Conservation (phyloP, 129 eudicot genomes). For the Saposhnikovia divaricata region DNA sequence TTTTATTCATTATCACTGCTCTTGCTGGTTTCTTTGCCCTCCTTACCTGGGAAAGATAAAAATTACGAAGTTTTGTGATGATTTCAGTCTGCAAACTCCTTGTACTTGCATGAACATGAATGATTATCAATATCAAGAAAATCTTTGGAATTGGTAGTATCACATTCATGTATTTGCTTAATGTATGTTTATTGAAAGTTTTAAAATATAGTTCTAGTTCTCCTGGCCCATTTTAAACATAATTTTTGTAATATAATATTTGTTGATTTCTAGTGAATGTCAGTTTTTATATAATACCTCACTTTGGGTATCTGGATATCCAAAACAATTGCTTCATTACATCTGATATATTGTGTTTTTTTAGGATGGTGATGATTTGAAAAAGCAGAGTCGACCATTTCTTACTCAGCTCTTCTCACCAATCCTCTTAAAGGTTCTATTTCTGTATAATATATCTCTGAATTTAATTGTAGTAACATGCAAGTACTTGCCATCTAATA, state of each 20-base stretch:
- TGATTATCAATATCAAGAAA: not conserved
- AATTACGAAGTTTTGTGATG: not conserved
- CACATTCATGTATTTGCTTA: not conserved
- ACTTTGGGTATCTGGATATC: not conserved
- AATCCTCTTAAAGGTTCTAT: slow-evolving; percentile 58
- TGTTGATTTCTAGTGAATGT: not conserved
- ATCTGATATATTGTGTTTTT: slow-evolving; percentile 2
- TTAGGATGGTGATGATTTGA: slow-evolving; percentile 54
- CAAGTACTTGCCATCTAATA: slow-evolving; percentile 8
- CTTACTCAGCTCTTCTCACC: slow-evolving; percentile 76
- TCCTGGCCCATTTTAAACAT: not conserved
- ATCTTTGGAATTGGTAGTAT: not conserved
- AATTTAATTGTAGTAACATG: slow-evolving; percentile 39
- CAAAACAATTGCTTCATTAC: not conserved
- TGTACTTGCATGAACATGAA: not conserved
- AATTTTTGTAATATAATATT: not conserved
- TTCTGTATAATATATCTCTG: slow-evolving; percentile 9
- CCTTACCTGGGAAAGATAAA: not conserved
- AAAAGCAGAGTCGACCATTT: slow-evolving; percentile 59
- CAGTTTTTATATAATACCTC: not conserved
- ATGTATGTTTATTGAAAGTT: not conserved
- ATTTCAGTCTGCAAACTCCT: not conserved
- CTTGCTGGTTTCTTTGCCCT: not conserved
- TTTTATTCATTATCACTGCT: not conserved
- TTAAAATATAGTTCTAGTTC: not conserved